Conservation (phyloP, 2,329 filamentous ascomycete genomes). For the Diaporthe sp. region DNA sequence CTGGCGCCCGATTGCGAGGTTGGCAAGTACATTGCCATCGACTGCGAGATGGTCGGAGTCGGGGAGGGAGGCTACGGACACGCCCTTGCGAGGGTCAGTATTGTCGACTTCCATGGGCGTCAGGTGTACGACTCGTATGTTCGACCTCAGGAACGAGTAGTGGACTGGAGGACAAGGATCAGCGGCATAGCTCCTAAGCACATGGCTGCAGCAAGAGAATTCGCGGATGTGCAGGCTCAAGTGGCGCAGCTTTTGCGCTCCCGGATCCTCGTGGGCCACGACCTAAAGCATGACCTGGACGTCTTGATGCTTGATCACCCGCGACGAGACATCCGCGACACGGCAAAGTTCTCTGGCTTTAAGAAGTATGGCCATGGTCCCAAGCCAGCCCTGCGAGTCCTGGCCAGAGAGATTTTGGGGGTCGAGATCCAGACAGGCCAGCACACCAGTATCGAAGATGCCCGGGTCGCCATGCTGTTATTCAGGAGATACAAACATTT, state of each 20-base stretch:
- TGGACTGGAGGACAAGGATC: constrained; percentile 89
- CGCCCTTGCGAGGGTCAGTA: constrained; percentile 84
- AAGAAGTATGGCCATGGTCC: constrained; percentile 74
- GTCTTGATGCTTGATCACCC: constrained; percentile 84
- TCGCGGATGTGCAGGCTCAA: constrained; percentile 80
- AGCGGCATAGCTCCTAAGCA: constrained; percentile 83
- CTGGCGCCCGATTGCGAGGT: constrained; percentile 71
- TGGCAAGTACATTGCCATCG: constrained; percentile 91
- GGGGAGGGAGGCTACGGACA: constrained; percentile 77
- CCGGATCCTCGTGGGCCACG: constrained; percentile 84
- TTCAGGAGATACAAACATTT: constrained; percentile 85
- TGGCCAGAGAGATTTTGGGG: constrained; percentile 67
- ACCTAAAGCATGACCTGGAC: constrained; percentile 81
- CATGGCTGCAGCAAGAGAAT: constrained; percentile 75
- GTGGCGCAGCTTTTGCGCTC: constrained; percentile 76
- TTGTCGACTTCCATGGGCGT: constrained; percentile 93
- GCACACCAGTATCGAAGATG: constrained; percentile 81
- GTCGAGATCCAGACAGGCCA: constrained; percentile 72
- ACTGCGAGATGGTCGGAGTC: constrained; percentile 98
- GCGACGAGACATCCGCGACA: constrained; percentile 83
- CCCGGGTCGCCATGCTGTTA: constrained; percentile 87
- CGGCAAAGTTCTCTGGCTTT: constrained; percentile 80
- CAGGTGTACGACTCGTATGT: constrained; percentile 97
- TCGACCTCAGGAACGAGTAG: constrained; percentile 79
- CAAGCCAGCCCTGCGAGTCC: constrained; percentile 72